A percentile compares a stretch with the other conserved stretches of the same genome.
phyloP scores from a whole-genome alignment of 2,329 filamentous ascomycete genomes.

The Nigrograna mackinnonii region DNA sequence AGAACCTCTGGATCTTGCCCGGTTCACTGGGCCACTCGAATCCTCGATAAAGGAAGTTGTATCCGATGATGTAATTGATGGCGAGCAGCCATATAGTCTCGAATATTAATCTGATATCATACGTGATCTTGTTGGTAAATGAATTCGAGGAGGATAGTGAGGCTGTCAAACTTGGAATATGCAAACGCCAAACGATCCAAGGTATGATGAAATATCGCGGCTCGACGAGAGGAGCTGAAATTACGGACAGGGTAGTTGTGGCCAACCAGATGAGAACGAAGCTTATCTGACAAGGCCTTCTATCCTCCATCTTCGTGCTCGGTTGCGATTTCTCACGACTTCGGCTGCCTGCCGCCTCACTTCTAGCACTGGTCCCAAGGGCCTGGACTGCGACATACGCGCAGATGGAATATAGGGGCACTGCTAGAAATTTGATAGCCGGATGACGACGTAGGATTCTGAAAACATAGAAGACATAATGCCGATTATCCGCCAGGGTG shows the following conservation, averaged over 20 bases:
- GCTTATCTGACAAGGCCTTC: constrained; percentile 28
- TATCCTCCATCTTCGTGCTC: constrained; percentile 4
- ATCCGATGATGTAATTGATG: constrained; percentile 69
- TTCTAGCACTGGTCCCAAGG: constrained; percentile 48
- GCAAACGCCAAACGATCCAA: constrained; percentile 89
- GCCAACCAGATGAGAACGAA: constrained; percentile 67
- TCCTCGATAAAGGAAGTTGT: constrained; percentile 69
- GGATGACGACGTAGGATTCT: constrained; percentile 72
- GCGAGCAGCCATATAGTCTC: constrained; percentile 72
- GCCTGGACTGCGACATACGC: constrained; percentile 70
- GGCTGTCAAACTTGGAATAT: constrained; percentile 61
- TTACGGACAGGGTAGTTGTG: constrained; percentile 74
- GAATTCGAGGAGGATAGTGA: constrained; percentile 10
- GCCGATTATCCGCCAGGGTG: constrained; percentile 91
- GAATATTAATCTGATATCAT: constrained; percentile 52
- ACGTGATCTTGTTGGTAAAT: constrained; percentile 11
- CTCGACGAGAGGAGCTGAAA: constrained; percentile 91
- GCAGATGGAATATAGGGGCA: constrained; percentile 71
- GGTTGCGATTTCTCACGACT: constrained; percentile 4
- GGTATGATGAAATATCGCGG: constrained; percentile 95
- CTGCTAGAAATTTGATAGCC: constrained; percentile 67
- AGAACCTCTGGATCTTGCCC: constrained; percentile 71
- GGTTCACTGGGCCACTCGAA: constrained; percentile 70
- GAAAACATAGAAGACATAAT: constrained; percentile 98
- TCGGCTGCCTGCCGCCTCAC: not conserved